Conservation (phyloP, 179 eudicot genomes). For the Drosera spatulata region DNA sequence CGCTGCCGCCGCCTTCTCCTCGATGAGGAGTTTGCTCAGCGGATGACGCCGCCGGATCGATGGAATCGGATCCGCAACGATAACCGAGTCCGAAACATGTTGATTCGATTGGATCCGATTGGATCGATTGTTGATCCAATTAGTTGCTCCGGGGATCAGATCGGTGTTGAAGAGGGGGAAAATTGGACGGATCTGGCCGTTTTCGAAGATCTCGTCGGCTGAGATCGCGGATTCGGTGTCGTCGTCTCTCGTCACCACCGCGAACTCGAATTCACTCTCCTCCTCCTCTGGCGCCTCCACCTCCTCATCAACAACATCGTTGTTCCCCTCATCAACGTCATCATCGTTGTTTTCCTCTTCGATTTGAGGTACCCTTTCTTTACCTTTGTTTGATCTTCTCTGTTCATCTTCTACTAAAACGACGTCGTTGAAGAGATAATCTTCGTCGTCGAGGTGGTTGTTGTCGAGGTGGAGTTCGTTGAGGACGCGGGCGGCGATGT, state of each 20-base stretch:
- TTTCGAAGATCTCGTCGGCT: conserved; percentile 52
- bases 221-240: conserved; percentile 25
- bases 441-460: background rate
- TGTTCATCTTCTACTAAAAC: conserved; percentile 1
- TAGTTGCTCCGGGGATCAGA: conserved; percentile 6
- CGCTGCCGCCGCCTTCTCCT: conserved; percentile 6
- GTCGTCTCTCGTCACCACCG: conserved; percentile 16
- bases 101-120: background rate
- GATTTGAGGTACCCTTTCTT: no score
- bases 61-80: background rate
- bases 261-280: conserved; percentile 53
- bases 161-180: conserved; percentile 29
- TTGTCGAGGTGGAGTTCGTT: conserved; percentile 20
- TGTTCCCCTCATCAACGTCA: background rate
- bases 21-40: conserved; percentile 19
- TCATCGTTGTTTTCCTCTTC: background rate
- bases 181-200: conserved; percentile 37
- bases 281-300: conserved; percentile 6
- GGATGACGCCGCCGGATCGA: conserved; percentile 4
- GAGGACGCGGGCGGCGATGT: conserved; percentile 52
- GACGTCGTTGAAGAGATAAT: background rate
- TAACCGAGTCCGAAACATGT: background rate
- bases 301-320: background rate
- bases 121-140: background rate
- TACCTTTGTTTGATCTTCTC: no score